These are phyloP conservation scores for Phytophthora pisi DNA, from an alignment of 352 stramenopile species.

Conservation along the genomic window DNA sequence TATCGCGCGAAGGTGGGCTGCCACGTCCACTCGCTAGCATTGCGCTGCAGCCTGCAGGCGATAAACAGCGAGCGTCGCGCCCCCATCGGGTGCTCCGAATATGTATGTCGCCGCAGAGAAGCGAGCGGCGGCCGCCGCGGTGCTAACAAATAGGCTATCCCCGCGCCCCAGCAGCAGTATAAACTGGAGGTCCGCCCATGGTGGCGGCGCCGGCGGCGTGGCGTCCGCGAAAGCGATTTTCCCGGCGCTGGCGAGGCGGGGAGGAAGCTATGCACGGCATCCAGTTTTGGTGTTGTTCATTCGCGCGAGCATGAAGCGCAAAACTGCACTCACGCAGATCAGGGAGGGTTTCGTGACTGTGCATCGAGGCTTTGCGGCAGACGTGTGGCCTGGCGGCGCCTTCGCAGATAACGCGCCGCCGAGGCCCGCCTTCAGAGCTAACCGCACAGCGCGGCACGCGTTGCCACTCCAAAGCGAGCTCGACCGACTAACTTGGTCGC, in stretches of 20 bases:
- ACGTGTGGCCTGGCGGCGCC: conserved; percentile 9
- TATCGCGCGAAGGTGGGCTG: conserved; percentile 20
- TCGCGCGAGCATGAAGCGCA: conserved; percentile 13
- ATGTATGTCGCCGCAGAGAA: not conserved
- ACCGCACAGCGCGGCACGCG: not conserved
- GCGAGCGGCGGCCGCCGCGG: not conserved
- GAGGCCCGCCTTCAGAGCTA: conserved; percentile 8
- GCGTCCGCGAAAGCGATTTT: conserved; percentile 26
- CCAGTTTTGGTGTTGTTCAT: conserved; percentile 28
- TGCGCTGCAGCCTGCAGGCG: conserved; percentile 1
- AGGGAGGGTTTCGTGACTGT: conserved; percentile 16
- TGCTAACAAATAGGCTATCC: not conserved
- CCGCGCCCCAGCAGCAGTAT: not conserved
- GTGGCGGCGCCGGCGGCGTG: not conserved
- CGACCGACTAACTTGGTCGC: not conserved
- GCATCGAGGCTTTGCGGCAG: conserved; percentile 24
- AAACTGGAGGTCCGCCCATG: conserved; percentile 6
- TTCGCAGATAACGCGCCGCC: conserved; percentile 6
- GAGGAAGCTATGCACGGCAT: not conserved
- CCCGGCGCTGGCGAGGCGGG: not conserved
- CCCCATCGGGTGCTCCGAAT: conserved; percentile 12
- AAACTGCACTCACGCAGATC: conserved; percentile 19
- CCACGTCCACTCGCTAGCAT: conserved; percentile 21
- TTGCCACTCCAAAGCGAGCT: not conserved
- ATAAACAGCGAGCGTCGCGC: not conserved